Base-by-base conservation (phyloP, 495 filamentous ascomycete genomes). In the Terfezia boudieri region DNA sequence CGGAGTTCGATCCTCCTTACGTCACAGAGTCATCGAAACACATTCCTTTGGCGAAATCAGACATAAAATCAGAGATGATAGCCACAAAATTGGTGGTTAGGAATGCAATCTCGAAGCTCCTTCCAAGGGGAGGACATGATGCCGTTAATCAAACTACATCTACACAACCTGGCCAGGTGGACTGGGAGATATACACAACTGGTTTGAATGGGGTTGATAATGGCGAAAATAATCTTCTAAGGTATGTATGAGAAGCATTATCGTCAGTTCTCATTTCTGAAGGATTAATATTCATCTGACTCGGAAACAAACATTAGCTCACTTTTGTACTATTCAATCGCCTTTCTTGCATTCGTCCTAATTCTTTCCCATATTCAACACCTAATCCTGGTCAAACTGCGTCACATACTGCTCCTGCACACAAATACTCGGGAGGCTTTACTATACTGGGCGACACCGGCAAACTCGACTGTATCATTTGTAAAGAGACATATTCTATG, bases 401-500 rank as follows among this genome's bases (percentile, higher is more conserved):
- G 26, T 62, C 60, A 41, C 58, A 62, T 32, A 58, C 60, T 12
- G 53, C 37, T 17, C 53, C 53, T 6, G 22, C 59, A 37, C 57
- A 51, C 49, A 5, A 32, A 51, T 20, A 51, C 16, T 17, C 23
- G 16, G 10, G 49, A 20, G 6, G 49, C 60, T 20, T 55, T 49
- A 14, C 57, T 56, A 14, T 62, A 62, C 48, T 62, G 59, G 26
- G 56, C 58, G 11, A 56, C 60, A 37, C 60, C 60, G 8, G 32
- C 53, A 37, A 62, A 52, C 14, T 26, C 49, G 20, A 56, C 71
- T 72, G 71, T 75, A 69, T 73, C 74, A 22, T 64, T 63, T 52
- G 57, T 94, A 60, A 94, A 94, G 71, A 78, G 76, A 57, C 71
- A 89, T 61, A 62, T 93, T 52, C 73, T 93, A 59, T 86, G 88